These are phyloP conservation scores for Trichosanthes cucumerina DNA, from an alignment of 306 rosid genomes.

Conservation along the genomic window DNA sequence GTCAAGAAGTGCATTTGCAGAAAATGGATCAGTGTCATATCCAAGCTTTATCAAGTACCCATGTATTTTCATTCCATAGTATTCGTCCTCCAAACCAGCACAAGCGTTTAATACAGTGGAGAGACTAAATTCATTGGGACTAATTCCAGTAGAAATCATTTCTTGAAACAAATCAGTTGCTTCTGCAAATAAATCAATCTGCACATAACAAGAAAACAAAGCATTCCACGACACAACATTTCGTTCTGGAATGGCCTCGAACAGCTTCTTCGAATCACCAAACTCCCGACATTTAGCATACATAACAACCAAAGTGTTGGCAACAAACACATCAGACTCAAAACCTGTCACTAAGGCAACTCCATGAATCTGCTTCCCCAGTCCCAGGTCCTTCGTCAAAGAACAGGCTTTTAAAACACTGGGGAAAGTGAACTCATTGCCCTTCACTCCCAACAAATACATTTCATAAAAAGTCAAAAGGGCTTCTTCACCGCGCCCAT, in stretches of 20 bases:
- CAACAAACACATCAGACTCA: conserved; percentile 65
- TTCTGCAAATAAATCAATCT: conserved; percentile 34
- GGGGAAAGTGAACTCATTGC: conserved; percentile 63
- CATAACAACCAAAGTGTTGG: conserved; percentile 73
- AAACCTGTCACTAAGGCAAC: conserved; percentile 50
- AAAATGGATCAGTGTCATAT: conserved; percentile 49
- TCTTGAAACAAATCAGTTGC: conserved; percentile 48
- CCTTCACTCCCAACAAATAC: conserved; percentile 42
- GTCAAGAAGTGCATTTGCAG: conserved; percentile 76
- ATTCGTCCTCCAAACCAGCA: conserved; percentile 38
- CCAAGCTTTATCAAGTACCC: conserved; percentile 57
- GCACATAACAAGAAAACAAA: conserved; percentile 66
- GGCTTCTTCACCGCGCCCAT: conserved; percentile 54
- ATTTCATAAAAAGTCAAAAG: conserved; percentile 44
- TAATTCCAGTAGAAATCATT: conserved; percentile 53
- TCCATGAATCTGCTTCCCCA: conserved; percentile 62
- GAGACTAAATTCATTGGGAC: conserved; percentile 71
- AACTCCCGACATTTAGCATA: conserved; percentile 64
- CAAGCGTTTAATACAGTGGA: conserved; percentile 66
- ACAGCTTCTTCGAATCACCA: conserved; percentile 50
- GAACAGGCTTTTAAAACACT: conserved; percentile 77
- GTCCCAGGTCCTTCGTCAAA: conserved; percentile 30
- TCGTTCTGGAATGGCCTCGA: conserved; percentile 32
- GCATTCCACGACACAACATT: conserved; percentile 78
- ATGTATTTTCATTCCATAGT: conserved; percentile 47